Conservation (phyloP, 805 yeast species). For the Candida coquimbonensis region DNA sequence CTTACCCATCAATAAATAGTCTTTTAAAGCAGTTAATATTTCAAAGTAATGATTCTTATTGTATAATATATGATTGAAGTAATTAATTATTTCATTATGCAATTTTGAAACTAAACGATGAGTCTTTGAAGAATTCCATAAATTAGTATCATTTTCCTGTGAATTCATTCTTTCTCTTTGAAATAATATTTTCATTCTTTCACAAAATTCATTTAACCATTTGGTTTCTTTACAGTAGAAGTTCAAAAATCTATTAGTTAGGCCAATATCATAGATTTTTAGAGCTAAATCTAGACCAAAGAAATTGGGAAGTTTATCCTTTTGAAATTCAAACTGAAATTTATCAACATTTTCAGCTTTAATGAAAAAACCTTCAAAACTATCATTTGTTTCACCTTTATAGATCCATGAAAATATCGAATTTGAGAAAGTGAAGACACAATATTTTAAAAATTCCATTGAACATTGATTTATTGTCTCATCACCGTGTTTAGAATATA, state of each 20-base stretch:
- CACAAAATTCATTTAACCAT: conserved; percentile 48
- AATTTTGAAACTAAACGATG: conserved; percentile 34
- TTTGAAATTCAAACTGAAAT: conserved; percentile 15
- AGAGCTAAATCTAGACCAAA: conserved; percentile 32
- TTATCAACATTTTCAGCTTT: background rate
- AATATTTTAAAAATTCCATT: conserved; percentile 33
- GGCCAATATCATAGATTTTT: conserved; percentile 62
- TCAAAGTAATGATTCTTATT: conserved; percentile 40
- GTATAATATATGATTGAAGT: conserved; percentile 43
- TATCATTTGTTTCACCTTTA: conserved; percentile 53
- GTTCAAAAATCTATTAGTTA: conserved; percentile 57
- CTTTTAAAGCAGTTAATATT: conserved; percentile 58
- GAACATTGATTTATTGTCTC: conserved; percentile 38
- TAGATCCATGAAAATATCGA: conserved; percentile 61
- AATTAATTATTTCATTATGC: conserved; percentile 46
- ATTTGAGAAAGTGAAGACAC: conserved; percentile 53
- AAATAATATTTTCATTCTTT: conserved; percentile 13
- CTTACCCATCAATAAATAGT: conserved; percentile 59
- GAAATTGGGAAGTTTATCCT: conserved; percentile 38
- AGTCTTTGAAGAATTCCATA: conserved; percentile 16
- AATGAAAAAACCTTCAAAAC: conserved; percentile 51
- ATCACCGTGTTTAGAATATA: conserved; percentile 61
- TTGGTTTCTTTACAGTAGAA: conserved; percentile 58
- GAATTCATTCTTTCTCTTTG: conserved; percentile 7
- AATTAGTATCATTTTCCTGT: conserved; percentile 1